Evolutionary conservation across 805 yeast species (phyloP).

Genomic region (Lachancea thermotolerans): DNA sequence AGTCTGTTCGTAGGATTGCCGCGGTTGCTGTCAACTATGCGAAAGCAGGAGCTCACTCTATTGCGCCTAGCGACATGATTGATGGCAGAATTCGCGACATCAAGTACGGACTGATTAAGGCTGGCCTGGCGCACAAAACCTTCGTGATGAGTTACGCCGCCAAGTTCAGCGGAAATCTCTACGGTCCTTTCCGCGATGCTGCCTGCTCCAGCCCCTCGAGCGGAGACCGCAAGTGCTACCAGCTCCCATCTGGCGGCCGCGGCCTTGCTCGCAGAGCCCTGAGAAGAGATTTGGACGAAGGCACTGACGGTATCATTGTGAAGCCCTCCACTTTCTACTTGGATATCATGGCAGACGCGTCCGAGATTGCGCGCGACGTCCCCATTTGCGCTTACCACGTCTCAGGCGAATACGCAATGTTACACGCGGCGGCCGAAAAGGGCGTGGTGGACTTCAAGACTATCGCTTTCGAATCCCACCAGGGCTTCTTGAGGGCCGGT

Average conservation of each 20-base stretch:
- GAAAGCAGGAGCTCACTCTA: slow-evolving; percentile 89
- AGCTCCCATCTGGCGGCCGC: slow-evolving; percentile 85
- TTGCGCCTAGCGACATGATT: slow-evolving; percentile 97
- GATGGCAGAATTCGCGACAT: slow-evolving; percentile 91
- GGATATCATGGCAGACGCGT: slow-evolving; percentile 85
- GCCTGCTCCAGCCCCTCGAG: slow-evolving; percentile 85
- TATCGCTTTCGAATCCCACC: slow-evolving; percentile 75
- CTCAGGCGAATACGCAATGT: slow-evolving; percentile 95
- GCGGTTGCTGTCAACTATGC: slow-evolving; percentile 95
- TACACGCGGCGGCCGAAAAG: slow-evolving; percentile 97
- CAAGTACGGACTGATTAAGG: slow-evolving; percentile 74
- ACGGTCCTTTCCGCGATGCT: slow-evolving; percentile 97
- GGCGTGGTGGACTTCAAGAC: slow-evolving; percentile 81
- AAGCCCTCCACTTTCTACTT: slow-evolving; percentile 95
- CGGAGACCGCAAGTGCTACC: slow-evolving; percentile 91
- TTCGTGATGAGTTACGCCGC: slow-evolving; percentile 93
- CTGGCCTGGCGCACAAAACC: slow-evolving; percentile 77
- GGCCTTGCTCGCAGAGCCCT: slow-evolving; percentile 94
- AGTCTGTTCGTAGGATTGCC: slow-evolving; percentile 75
- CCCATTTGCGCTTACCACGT: slow-evolving; percentile 96
- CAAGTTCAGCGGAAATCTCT: slow-evolving; percentile 81
- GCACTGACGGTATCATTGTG: slow-evolving; percentile 92
- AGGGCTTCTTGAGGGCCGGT: slow-evolving; percentile 92
- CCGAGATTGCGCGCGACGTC: slow-evolving; percentile 69
- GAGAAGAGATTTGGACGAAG: slow-evolving; percentile 78